Evolutionary conservation across 352 stramenopile genomes (phyloP).

Genomic region (Blastocystis sp.): DNA sequence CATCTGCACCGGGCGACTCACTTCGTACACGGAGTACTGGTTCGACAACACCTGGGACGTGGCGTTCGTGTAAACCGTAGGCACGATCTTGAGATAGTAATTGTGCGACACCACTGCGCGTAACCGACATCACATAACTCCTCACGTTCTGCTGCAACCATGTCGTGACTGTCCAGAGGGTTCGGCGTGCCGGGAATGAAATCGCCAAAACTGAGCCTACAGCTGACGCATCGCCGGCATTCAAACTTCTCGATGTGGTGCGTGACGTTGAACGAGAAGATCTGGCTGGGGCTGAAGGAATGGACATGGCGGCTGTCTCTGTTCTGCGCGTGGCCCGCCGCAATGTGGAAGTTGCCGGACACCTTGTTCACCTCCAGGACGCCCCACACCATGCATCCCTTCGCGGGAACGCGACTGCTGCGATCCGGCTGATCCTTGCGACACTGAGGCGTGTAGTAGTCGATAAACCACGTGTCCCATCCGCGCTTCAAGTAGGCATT

Average conservation of each 20-base stretch:
- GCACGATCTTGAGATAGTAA: constrained; percentile 82
- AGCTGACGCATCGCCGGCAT: constrained; percentile 70
- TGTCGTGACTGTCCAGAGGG: constrained; percentile 55
- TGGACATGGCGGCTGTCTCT: constrained; percentile 80
- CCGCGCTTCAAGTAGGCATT: constrained; percentile 41
- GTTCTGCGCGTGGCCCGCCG: constrained; percentile 78
- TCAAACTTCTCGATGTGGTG: constrained; percentile 79
- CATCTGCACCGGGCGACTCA: constrained; percentile 62
- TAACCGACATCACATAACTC: background rate
- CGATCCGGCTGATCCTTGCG: constrained; percentile 70
- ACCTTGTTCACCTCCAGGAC: constrained; percentile 82
- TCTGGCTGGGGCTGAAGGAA: constrained; percentile 80
- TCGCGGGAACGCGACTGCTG: constrained; percentile 73
- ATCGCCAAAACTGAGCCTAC: constrained; percentile 68
- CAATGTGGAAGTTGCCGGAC: constrained; percentile 85
- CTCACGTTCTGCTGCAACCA: constrained; percentile 3
- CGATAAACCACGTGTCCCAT: constrained; percentile 67
- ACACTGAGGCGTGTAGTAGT: constrained; percentile 67
- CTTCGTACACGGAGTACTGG: constrained; percentile 63
- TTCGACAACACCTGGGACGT: constrained; percentile 8
- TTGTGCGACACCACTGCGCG: constrained; percentile 73
- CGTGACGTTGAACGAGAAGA: constrained; percentile 80
- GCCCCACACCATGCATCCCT: constrained; percentile 73
- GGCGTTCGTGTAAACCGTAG: constrained; percentile 74
- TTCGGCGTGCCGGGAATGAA: constrained; percentile 65